phyloP scores from a whole-genome alignment of 1,284 basidiomycete species.

The Trametes versicolor region DNA sequence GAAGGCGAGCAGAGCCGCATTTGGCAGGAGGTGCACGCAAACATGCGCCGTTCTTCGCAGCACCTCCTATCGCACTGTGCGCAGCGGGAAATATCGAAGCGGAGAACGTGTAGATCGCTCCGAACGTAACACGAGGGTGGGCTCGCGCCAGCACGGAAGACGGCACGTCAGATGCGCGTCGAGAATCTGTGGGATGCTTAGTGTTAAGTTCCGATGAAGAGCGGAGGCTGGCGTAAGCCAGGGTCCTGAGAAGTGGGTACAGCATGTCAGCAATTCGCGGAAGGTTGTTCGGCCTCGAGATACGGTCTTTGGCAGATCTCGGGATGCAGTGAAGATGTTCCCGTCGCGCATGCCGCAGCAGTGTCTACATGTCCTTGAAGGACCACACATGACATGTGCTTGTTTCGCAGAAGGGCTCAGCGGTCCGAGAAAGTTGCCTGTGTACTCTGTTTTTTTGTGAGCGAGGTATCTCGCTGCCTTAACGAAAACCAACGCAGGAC shows the following conservation, averaged over 20 bases:
- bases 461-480: too few relatives aligned
- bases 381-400: too few relatives aligned
- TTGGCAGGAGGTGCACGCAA: background rate
- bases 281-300: background rate
- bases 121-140: background rate
- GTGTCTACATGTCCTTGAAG: too few relatives aligned
- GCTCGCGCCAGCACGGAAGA: constrained; percentile 1
- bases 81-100: constrained; percentile 7
- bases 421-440: too few relatives aligned
- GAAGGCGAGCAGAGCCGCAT: background rate
- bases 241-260: constrained; percentile 2
- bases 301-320: constrained; percentile 7
- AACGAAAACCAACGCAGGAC: too few relatives aligned
- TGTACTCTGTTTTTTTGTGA: too few relatives aligned
- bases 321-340: background rate
- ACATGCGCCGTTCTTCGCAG: background rate
- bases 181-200: constrained; percentile 13
- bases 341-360: background rate
- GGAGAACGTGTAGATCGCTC: constrained; percentile 16
- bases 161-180: background rate
- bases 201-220: constrained; percentile 19
- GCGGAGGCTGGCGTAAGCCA: constrained; percentile 24
- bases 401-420: too few relatives aligned
- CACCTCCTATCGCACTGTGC: background rate
- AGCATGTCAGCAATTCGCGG: constrained; percentile 12